Evolutionary conservation across 768 basidiomycete species (phyloP).

Genomic region (Lactarius trivialis): DNA sequence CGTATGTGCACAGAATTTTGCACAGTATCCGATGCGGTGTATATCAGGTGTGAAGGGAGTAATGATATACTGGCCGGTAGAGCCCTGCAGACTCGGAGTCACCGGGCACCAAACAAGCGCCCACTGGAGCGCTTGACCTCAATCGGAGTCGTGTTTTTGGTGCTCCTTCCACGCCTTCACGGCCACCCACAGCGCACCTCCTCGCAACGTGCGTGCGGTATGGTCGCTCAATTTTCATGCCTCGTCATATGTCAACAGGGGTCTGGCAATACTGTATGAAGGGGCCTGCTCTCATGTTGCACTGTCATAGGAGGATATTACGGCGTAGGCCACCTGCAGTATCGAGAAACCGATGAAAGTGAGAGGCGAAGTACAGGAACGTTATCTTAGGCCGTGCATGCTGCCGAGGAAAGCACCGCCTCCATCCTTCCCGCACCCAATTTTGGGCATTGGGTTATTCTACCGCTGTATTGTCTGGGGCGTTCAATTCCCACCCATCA

Average conservation of each 20-base stretch:
- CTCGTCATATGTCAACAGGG: not conserved
- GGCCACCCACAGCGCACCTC: not conserved
- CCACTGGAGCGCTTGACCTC: not conserved
- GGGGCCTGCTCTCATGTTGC: not conserved
- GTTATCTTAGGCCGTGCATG: not conserved
- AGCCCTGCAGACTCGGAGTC: too few relatives aligned
- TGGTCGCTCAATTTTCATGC: not conserved
- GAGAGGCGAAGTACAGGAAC: not conserved
- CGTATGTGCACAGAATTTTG: not conserved
- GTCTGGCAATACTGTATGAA: not conserved
- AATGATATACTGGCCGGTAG: too few relatives aligned
- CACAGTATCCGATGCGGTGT: not conserved
- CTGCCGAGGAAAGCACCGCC: not conserved
- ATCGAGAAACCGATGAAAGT: slow-evolving; percentile 1
- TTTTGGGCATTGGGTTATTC: not conserved
- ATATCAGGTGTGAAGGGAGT: not conserved
- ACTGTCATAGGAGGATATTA: not conserved
- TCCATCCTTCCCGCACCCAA: not conserved
- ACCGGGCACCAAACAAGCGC: not conserved
- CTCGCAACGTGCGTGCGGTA: not conserved
- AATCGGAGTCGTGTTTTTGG: not conserved
- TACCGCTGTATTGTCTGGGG: not conserved
- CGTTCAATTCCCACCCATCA: not conserved
- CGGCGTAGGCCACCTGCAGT: not conserved
- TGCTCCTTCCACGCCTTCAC: not conserved